Base-by-base conservation (phyloP, 305 asterid genomes). In the Fraxinus dipetala region DNA sequence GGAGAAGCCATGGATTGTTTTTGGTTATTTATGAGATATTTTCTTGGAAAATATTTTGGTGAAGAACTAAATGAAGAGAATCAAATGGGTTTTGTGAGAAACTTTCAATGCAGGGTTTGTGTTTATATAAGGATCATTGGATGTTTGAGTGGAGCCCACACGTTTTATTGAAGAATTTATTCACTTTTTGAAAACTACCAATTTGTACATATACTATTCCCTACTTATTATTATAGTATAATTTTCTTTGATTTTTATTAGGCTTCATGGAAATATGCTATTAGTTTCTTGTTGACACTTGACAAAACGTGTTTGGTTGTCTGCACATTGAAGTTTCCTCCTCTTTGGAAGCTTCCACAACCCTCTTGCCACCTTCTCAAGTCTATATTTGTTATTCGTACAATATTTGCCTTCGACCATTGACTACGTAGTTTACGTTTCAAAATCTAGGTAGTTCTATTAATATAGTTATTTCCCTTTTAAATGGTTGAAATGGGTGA, bases 251-350 rank as follows among this genome's bases (percentile, higher is more conserved):
- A 34, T 73, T 6, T 26, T 80, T 34, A 26, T 72, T 22, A 1
- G 1, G 28, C 20, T 67, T 79, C 56, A 54, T 63, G 72, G 30
- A 18, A 63, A 2, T 51, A 51, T 51, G 24, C 63, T 51, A 51
- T 51, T 54, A 31, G 8, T 72, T 81, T 74, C 28, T 34, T 34
- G 16, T 72, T 51, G 59, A 72, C 1, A 75, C 59, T 26, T 26
- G 28, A 61, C 78, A 14, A 5, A 13, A 75, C 36, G 10, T 79
- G 77, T 76, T 22, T 18, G 43, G 24, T 59, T 30, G 31, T 36
- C 36, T 56, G 48, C 56, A 4, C 26, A 31, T 72, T 80, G 83
- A 80, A 81, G 51, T 45, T 79, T 79, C 82, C 54, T 28, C 72
- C 24, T 70, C 9, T 31, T 65, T 72, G 32, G 78, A 72, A 43